Conservation (phyloP, 2,329 filamentous ascomycete species). For the Colletotrichum sp. region DNA sequence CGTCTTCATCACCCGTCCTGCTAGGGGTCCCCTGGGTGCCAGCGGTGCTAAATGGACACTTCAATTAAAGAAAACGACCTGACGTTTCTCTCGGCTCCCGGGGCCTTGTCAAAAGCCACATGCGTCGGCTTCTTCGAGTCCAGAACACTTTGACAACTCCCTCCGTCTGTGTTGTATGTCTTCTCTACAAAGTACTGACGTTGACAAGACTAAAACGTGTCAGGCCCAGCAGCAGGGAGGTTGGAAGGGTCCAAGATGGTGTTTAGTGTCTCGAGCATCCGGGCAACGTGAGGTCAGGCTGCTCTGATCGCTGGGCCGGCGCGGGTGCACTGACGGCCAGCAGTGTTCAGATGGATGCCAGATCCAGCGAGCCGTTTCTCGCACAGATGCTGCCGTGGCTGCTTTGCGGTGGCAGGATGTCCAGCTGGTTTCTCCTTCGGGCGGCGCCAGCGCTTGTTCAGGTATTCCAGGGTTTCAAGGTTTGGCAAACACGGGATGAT, state of each 20-base stretch:
- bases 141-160: background rate
- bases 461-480: background rate
- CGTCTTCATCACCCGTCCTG: background rate
- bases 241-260: background rate
- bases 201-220: background rate
- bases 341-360: background rate
- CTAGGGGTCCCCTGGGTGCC: background rate
- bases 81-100: background rate
- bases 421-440: background rate
- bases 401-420: background rate
- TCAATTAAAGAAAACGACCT: background rate
- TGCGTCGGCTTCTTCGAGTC: background rate
- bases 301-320: background rate
- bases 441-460: background rate
- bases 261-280: background rate
- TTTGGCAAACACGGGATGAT: background rate
- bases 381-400: slow-evolving; percentile 1
- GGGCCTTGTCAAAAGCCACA: background rate
- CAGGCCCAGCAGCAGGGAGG: background rate
- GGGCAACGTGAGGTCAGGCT: background rate
- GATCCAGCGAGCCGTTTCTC: background rate
- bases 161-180: background rate
- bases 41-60: background rate
- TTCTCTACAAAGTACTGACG: background rate
- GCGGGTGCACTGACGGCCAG: background rate